Evolutionary conservation across 108 stramenopile species (phyloP).

Genomic region (Schizochytrium sp.): DNA sequence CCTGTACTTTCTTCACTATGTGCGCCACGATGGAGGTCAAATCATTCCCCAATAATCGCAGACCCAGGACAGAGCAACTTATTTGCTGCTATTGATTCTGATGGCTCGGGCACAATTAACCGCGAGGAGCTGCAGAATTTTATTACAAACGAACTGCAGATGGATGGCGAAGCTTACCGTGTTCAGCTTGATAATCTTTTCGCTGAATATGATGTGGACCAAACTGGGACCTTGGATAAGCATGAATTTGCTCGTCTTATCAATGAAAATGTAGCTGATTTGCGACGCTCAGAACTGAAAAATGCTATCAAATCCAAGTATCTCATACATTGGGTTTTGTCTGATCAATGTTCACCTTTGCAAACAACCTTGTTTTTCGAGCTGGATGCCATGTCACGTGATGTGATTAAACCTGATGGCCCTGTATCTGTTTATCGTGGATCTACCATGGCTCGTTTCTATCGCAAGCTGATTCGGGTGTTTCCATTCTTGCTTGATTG

Average conservation of each 20-base stretch:
- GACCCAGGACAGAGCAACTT: constrained; percentile 8
- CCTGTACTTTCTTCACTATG: neutral
- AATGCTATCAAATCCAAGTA: constrained; percentile 24
- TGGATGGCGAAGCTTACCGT: constrained; percentile 42
- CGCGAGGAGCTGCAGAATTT: constrained; percentile 26
- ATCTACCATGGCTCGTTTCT: neutral
- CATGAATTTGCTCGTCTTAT: neutral
- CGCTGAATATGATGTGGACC: constrained; percentile 7
- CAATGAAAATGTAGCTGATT: constrained; percentile 9
- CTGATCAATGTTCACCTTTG: constrained; percentile 5
- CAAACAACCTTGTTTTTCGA: constrained; percentile 25
- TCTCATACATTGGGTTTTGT: neutral
- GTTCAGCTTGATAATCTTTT: constrained; percentile 33
- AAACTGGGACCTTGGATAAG: neutral
- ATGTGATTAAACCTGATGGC: neutral
- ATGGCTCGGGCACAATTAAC: neutral
- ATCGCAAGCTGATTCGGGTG: neutral
- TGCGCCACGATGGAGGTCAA: neutral
- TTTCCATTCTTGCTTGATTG: constrained; percentile 1
- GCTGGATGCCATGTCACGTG: constrained; percentile 24
- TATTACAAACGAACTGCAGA: neutral
- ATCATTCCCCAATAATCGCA: neutral
- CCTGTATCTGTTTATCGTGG: constrained; percentile 24
- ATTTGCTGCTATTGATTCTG: neutral
- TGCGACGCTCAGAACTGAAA: neutral